phyloP scores from a whole-genome alignment of 352 stramenopile species.

The Phytophthora hibernalis region DNA sequence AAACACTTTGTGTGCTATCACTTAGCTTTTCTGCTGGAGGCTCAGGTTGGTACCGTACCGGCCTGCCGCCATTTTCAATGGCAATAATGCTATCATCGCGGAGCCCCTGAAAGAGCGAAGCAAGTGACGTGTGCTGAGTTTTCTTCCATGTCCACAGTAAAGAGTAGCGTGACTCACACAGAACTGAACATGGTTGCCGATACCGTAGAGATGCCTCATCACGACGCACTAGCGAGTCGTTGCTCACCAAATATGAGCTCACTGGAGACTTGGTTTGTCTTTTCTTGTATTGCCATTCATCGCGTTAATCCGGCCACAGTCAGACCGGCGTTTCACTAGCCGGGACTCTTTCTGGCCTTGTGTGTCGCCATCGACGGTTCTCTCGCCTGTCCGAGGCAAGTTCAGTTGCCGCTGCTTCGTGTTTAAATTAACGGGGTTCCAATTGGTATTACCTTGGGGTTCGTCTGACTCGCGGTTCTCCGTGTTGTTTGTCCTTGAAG shows the following conservation, averaged over 20 bases:
- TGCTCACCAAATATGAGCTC: slow-evolving; percentile 5
- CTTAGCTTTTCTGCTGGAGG: neutral
- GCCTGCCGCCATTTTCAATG: neutral
- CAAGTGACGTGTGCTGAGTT: slow-evolving; percentile 9
- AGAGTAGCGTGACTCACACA: slow-evolving; percentile 8
- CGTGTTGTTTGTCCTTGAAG: neutral
- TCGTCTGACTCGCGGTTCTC: slow-evolving; percentile 1
- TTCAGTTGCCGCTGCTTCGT: slow-evolving; percentile 22
- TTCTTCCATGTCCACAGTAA: slow-evolving; percentile 1
- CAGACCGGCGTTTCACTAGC: slow-evolving; percentile 20
- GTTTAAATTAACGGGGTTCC: slow-evolving; percentile 10
- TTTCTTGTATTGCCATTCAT: neutral
- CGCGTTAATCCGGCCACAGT: neutral
- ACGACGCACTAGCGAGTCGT: neutral
- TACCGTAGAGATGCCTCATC: neutral
- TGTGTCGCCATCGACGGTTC: slow-evolving; percentile 8
- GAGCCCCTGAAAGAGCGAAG: neutral
- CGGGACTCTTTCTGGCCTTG: slow-evolving; percentile 26
- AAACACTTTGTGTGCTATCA: too few species aligned
- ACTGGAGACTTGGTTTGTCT: neutral
- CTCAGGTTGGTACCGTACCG: neutral
- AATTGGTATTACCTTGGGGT: neutral
- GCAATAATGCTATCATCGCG: too few species aligned
- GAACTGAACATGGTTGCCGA: neutral
- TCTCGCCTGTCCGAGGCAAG: slow-evolving; percentile 25